phyloP scores from a whole-genome alignment of 257 asterid genomes.

The Thymus mandschuricus region DNA sequence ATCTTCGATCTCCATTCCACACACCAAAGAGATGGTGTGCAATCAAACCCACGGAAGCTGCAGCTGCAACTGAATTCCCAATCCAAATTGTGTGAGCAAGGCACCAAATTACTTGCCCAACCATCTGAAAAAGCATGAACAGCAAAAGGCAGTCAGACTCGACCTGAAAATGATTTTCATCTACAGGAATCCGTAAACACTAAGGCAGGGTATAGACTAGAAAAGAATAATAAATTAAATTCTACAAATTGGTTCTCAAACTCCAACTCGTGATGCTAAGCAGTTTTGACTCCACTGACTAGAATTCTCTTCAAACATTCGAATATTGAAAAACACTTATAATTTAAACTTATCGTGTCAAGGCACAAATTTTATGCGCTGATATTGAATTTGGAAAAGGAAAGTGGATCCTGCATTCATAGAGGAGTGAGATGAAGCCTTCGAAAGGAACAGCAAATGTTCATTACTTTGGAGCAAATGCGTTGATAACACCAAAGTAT shows the following conservation, averaged over 20 bases:
- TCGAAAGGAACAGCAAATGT: background rate
- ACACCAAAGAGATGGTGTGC: slow-evolving; percentile 94
- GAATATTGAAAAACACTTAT: background rate
- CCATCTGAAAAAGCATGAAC: slow-evolving; percentile 55
- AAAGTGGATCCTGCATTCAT: background rate
- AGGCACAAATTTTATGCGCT: background rate
- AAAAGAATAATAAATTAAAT: background rate
- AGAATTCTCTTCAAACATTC: background rate
- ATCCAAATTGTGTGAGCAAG: slow-evolving; percentile 94
- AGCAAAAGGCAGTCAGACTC: background rate
- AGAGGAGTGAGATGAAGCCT: no score
- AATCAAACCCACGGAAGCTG: slow-evolving; percentile 89
- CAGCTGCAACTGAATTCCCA: slow-evolving; percentile 85
- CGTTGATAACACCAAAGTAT: background rate
- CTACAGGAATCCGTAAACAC: background rate
- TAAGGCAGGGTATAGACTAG: background rate
- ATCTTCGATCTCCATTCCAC: slow-evolving; percentile 95
- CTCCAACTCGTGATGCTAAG: background rate
- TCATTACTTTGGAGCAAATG: background rate
- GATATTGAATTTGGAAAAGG: background rate
- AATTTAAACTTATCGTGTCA: background rate
- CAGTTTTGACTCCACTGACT: background rate
- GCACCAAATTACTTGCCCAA: slow-evolving; percentile 97
- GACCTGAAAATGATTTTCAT: background rate
- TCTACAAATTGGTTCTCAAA: background rate